Conservation (phyloP, 768 basidiomycete genomes). For the Lentinula boryana region DNA sequence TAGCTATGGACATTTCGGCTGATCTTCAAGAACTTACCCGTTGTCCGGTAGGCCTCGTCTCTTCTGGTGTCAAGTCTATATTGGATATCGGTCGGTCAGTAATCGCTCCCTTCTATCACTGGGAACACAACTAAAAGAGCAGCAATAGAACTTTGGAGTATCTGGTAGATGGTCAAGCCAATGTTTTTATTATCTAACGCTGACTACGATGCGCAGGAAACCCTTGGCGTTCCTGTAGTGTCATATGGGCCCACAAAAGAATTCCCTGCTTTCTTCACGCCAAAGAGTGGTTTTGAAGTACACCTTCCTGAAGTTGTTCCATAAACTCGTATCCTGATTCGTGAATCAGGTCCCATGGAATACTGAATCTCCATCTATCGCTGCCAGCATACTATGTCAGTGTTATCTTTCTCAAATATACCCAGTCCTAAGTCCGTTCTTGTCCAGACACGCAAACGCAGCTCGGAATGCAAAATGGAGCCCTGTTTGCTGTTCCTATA, state of each 20-base stretch:
- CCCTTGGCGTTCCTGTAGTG: conserved; percentile 24
- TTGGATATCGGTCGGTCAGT: conserved; percentile 79
- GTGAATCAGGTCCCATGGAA: conserved; percentile 70
- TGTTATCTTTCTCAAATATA: conserved; percentile 1
- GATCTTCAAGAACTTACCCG: conserved; percentile 86
- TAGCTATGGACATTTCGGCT: conserved; percentile 93
- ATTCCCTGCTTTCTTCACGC: conserved; percentile 94
- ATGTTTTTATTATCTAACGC: neutral
- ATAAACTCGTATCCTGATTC: conserved; percentile 1
- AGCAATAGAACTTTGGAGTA: conserved; percentile 67
- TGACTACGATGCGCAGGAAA: conserved; percentile 1
- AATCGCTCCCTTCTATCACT: neutral
- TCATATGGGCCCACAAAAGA: conserved; percentile 70
- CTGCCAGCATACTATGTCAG: conserved; percentile 74
- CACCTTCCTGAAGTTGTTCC: conserved; percentile 8
- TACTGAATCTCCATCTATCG: conserved; percentile 51
- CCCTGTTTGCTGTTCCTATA: conserved; percentile 85
- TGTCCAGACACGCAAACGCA: conserved; percentile 59
- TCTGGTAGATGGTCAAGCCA: conserved; percentile 37
- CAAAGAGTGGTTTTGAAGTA: conserved; percentile 76
- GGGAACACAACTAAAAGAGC: neutral
- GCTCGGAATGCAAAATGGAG: conserved; percentile 70
- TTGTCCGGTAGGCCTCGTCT: conserved; percentile 88
- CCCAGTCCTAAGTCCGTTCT: neutral
- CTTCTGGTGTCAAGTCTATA: conserved; percentile 92